Evolutionary conservation across 1,284 basidiomycete genomes (phyloP), one percentile per base, ranked within the genome.

Genomic region (Pseudozyma pruni): DNA sequence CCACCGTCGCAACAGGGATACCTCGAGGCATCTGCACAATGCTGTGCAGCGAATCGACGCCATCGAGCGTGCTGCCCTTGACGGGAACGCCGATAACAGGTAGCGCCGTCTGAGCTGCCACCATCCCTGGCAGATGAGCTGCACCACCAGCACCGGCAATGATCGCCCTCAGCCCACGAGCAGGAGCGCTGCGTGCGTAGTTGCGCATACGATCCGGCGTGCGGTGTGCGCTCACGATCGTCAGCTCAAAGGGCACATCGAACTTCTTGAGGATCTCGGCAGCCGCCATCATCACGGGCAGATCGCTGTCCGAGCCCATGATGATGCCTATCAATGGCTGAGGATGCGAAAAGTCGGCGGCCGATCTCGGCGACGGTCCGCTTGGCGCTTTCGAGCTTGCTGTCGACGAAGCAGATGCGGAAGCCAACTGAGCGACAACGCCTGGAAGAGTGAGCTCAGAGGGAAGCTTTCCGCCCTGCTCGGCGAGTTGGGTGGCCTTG

Each of bases 11-110:
- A 8, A 96, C 93, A 3, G 95, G 95, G 62, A 98, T 92, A 22
- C 95, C 96, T 42, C 95, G 89, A 16, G 95, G 95, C 95, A 99
- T 99, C 85, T 98, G 95, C 11, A 99, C 93, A 75, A 99, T 98
- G 81, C 92, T 94, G 83, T 97, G 90, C 72, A 99, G 84, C 20
- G 93, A 94, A 84, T 98, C 95, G 0, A 98, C 94, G 5, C 95
- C 95, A 83, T 97, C 95, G 20, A 98, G 86, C 0, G 90, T 88
- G 82, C 92, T 94, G 13, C 93, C 94, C 82, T 95, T 97, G 54
- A 99, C 94, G 1, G 95, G 95, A 0, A 99, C 95, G 25, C 96
- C 95, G 41, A 99, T 89, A 2, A 99, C 93, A 0, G 96, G 95
- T 50, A 98, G 84, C 2, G 89, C 86, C 0, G 94, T 97, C 89